These are phyloP conservation scores for Verticillium albo-atrum DNA, from an alignment of 2,329 filamentous ascomycete species.

Conservation along the genomic window DNA sequence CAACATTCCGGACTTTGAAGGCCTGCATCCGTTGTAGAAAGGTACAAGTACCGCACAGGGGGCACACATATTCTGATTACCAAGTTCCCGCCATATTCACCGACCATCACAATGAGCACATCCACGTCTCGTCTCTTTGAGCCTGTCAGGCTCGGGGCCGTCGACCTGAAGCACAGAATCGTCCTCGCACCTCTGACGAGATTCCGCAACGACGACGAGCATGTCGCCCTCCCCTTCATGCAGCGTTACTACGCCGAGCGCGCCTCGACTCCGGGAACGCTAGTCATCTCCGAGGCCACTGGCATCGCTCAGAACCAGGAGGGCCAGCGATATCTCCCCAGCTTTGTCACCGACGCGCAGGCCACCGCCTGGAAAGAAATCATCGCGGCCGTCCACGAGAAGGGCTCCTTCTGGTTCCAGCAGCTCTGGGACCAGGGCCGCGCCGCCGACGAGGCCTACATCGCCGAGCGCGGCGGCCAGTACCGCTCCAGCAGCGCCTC, in stretches of 20 bases:
- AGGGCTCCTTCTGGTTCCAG: constrained; percentile 21
- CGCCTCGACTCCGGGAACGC: constrained; percentile 39
- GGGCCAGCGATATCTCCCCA: constrained; percentile 23
- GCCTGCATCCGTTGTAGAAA: neutral
- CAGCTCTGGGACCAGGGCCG: constrained; percentile 11
- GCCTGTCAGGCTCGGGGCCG: constrained; percentile 4
- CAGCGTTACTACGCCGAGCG: constrained; percentile 21
- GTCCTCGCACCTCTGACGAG: constrained; percentile 8
- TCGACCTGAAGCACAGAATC: constrained; percentile 7
- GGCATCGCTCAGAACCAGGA: constrained; percentile 16
- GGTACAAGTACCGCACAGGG: neutral
- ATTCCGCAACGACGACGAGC: constrained; percentile 6
- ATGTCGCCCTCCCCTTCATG: constrained; percentile 14
- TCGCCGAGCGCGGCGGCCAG: constrained; percentile 3
- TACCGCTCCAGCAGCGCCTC: constrained; percentile 7
- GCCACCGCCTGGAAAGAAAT: constrained; percentile 18
- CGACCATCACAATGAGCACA: neutral
- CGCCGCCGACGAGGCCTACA: constrained; percentile 5
- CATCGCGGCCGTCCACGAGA: constrained; percentile 19
- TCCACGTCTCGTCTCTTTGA: constrained; percentile 2
- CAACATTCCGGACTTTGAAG: neutral
- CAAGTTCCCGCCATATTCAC: neutral
- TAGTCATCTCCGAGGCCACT: constrained; percentile 24
- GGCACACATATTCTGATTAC: neutral
- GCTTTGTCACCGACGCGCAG: constrained; percentile 35